Evolutionary conservation across 177 flowering plant species (phyloP), one percentile per base, ranked within the genome.

Genomic region (Tripterygium wilfordii): DNA sequence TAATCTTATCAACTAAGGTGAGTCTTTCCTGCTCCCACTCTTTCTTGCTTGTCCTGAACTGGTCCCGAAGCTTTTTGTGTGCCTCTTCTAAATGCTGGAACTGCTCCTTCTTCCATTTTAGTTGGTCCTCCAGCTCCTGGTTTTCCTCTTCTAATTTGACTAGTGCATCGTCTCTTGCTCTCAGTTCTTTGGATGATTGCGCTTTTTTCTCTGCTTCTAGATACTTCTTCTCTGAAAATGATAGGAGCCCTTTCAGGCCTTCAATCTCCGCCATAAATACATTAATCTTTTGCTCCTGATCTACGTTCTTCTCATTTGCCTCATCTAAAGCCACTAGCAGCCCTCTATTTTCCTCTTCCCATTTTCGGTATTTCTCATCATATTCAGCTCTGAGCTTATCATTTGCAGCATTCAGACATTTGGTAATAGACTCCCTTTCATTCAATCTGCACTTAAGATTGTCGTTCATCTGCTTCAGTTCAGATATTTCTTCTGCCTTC

Each of bases 51-150:
- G 22, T 46, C 26, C 19, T 54, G 42, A 78, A 76, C 54, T 76
- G 61, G 15, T 54, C 48, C 37, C 60, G 67, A 29, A 79, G 64
- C 63, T 63, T 74, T 15, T 66, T 21, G 29, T 76, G 72, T 21
- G 87, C 89, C 63, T 82, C 81, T 62, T 80, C 74, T 12, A 85
- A 79, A 60, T 82, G 82, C 10, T 56, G 26, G 41, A 85, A 80
- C 60, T 78, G 87, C 56, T 85, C 94, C 24, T 60, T 71, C 79
- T 72, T 85, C 86, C 94, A 79, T 56, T 79, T 85, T 13, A 82
- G 63, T 65, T 68, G 58, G 17, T 74, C 79, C 49, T 62, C 65
- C 2, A 70, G 42, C 42, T 68, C 58, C 18, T 51, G 48, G 1
- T 65, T 54, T 48, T 77, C 75, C 40, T 72, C 76, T 55, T 78